A percentile compares a stretch with the other conserved stretches of the same genome.
phyloP scores from a whole-genome alignment of 129 eudicot genomes.

The Flaveria ramosissima region DNA sequence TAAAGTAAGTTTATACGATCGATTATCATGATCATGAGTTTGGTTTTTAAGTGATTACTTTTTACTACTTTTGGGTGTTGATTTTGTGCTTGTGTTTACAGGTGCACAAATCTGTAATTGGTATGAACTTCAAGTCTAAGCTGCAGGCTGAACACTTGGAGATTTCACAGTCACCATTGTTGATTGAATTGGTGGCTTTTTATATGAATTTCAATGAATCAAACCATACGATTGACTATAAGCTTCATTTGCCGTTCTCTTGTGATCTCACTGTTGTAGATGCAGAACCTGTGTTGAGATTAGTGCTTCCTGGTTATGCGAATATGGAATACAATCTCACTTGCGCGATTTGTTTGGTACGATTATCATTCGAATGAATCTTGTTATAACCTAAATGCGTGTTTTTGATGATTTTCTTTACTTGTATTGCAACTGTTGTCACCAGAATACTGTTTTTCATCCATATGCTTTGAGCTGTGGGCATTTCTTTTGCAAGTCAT shows the following conservation, averaged over 20 bases:
- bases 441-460: constrained; percentile 53
- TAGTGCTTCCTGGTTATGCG: constrained; percentile 45
- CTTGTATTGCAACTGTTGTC: background rate
- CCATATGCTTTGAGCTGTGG: constrained; percentile 65
- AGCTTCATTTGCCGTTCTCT: constrained; percentile 36
- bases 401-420: background rate
- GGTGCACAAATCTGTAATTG: constrained; percentile 64
- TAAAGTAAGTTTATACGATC: constrained; percentile 41
- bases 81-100: constrained; percentile 13
- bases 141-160: constrained; percentile 48
- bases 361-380: background rate
- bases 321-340: constrained; percentile 53
- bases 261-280: constrained; percentile 36
- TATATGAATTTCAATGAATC: constrained; percentile 45
- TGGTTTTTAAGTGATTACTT: no score
- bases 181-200: constrained; percentile 64
- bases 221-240: constrained; percentile 24
- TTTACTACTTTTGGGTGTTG: background rate
- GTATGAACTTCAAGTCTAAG: constrained; percentile 57
- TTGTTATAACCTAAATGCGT: background rate
- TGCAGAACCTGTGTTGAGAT: constrained; percentile 44
- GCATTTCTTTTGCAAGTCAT: constrained; percentile 61
- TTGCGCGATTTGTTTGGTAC: constrained; percentile 70
- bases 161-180: constrained; percentile 63
- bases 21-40: no score